phyloP scores from a whole-genome alignment of 371 early-diverging fungal species.

The Apophysomyces ossiformis region DNA sequence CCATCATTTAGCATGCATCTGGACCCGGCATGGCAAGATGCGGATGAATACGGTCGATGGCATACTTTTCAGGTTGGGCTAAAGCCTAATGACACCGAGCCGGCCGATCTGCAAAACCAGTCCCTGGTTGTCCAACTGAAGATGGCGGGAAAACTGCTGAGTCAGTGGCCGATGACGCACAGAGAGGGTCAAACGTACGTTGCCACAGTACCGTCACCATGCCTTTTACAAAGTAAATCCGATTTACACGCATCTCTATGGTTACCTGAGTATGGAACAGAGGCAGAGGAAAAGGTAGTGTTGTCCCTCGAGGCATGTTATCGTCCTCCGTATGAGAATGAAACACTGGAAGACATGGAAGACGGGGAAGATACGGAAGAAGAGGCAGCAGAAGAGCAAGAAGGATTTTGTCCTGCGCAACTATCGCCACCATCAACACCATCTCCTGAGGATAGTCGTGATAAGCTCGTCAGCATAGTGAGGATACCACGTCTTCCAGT shows the following conservation, averaged over 20 bases:
- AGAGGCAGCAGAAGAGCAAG: no score
- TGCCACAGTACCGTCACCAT: slow-evolving; percentile 23
- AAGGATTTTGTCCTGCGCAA: no score
- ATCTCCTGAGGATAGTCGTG: not conserved
- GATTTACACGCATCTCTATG: slow-evolving; percentile 11
- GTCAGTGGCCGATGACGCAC: not conserved
- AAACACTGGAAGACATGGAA: slow-evolving; percentile 2
- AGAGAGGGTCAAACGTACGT: not conserved
- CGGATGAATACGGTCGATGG: slow-evolving; percentile 13
- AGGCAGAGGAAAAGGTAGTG: not conserved
- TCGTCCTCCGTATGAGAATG: not conserved
- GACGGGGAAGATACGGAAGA: not conserved
- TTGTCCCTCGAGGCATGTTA: not conserved
- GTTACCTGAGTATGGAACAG: not conserved
- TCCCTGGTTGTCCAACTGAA: not conserved
- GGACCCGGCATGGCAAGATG: slow-evolving; percentile 17
- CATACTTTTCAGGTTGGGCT: slow-evolving; percentile 13
- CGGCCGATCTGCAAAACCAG: not conserved
- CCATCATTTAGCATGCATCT: not conserved
- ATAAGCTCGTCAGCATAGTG: not conserved
- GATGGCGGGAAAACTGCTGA: not conserved
- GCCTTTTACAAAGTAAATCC: slow-evolving; percentile 13
- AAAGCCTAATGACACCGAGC: not conserved
- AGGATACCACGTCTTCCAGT: not conserved
- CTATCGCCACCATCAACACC: not conserved